Percentiles rank a stretch among this genome's conserved stretches.
phyloP scores from a whole-genome alignment of 1,284 basidiomycete species.

The Ganoderma leucocontextum region DNA sequence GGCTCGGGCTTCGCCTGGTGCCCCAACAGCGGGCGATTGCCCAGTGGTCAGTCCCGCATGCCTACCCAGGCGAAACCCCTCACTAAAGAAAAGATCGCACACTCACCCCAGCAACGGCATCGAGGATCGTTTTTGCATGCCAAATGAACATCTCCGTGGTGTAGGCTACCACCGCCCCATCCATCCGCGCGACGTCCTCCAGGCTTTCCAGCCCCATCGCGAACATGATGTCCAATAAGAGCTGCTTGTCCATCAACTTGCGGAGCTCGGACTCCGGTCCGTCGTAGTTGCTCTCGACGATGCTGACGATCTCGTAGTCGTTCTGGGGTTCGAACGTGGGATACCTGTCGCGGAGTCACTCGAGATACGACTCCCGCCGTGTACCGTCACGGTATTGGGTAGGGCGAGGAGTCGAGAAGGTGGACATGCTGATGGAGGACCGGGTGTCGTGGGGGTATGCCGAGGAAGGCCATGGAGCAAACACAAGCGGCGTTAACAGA shows the following conservation, averaged over 20 bases:
- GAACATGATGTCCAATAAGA: neutral
- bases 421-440: neutral
- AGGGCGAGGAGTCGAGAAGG: neutral
- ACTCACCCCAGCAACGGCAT: neutral
- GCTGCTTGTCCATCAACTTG: neutral
- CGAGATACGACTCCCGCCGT: neutral
- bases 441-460: neutral
- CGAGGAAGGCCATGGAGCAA: neutral
- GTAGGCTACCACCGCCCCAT: neutral
- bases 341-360: neutral
- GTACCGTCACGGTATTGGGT: neutral
- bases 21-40: too few species aligned
- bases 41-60: neutral
- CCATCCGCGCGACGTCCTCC: neutral
- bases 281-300: neutral
- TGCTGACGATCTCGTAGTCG: neutral
- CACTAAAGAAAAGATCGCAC: too few species aligned
- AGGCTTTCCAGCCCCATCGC: neutral
- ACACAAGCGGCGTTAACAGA: too few species aligned
- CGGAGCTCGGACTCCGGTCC: neutral
- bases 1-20: neutral
- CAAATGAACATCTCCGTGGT: neutral
- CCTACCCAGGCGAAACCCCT: too few species aligned
- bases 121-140: neutral
- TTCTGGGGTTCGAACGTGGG: neutral